Evolutionary conservation across 2,329 filamentous ascomycete genomes (phyloP).

Genomic region (Graphilbum fragrans): DNA sequence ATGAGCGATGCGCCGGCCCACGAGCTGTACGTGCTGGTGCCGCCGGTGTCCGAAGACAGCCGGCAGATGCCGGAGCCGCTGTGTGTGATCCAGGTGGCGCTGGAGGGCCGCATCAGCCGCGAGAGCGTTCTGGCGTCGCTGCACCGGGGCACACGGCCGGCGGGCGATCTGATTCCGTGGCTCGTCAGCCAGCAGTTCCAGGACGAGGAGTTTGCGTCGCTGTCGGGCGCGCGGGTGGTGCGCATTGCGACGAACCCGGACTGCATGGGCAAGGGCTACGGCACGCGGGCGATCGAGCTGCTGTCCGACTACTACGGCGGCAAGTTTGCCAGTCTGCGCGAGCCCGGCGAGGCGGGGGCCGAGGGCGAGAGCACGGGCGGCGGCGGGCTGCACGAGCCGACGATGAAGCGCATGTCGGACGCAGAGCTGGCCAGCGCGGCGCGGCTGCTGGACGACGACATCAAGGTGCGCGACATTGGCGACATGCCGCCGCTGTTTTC

Average conservation of each 20-base stretch:
- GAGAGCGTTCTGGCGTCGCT: constrained; percentile 86
- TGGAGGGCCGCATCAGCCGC: constrained; percentile 90
- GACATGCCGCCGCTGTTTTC: constrained; percentile 91
- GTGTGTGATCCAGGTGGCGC: constrained; percentile 84
- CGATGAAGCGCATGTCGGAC: constrained; percentile 72
- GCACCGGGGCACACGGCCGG: constrained; percentile 76
- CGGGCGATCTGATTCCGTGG: constrained; percentile 94
- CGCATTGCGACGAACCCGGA: constrained; percentile 95
- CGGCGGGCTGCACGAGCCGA: constrained; percentile 39
- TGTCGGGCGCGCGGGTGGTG: constrained; percentile 86
- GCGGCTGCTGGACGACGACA: constrained; percentile 68
- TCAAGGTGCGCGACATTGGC: constrained; percentile 79
- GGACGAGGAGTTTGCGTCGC: constrained; percentile 86
- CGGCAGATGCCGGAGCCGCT: constrained; percentile 81
- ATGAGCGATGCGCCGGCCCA: constrained; percentile 98
- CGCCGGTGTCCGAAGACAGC: constrained; percentile 63
- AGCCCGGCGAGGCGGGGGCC: constrained; percentile 36
- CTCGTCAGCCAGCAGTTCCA: constrained; percentile 96
- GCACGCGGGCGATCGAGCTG: constrained; percentile 75
- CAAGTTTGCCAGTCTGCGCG: constrained; percentile 75
- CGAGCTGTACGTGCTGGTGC: constrained; percentile 87
- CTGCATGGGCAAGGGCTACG: constrained; percentile 86
- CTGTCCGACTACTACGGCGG: constrained; percentile 90
- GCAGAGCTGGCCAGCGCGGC: constrained; percentile 61
- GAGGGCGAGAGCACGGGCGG: constrained; percentile 13